A percentile compares a stretch with the other conserved stretches of the same genome.
phyloP scores from a whole-genome alignment of 768 basidiomycete species.

The Rickenella mellea region DNA sequence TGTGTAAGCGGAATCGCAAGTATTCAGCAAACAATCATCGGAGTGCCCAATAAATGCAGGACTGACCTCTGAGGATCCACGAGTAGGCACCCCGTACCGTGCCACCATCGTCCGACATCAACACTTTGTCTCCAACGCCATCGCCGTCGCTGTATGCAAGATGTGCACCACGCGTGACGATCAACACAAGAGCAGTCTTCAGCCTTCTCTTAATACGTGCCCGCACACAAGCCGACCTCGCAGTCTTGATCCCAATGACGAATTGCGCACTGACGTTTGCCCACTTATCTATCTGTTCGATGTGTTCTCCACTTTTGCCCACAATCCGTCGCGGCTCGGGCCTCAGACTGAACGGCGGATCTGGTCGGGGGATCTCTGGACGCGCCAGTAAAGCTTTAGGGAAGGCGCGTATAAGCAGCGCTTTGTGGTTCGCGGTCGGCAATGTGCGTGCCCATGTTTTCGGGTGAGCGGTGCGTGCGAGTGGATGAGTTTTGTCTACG shows the following conservation, averaged over 20 bases:
- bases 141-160: constrained; percentile 9
- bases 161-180: constrained; percentile 32
- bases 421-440: constrained; percentile 7
- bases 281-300: constrained; percentile 17
- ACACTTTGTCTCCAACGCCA: background rate
- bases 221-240: constrained; percentile 22
- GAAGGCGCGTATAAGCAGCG: constrained; percentile 20
- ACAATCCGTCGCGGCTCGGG: constrained; percentile 4
- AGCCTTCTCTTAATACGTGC: constrained; percentile 22
- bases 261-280: constrained; percentile 31
- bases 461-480: background rate
- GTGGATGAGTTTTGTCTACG: constrained; percentile 6
- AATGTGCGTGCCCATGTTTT: constrained; percentile 4
- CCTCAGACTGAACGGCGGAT: constrained; percentile 14
- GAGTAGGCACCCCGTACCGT: no score
- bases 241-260: constrained; percentile 25
- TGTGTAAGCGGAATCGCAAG: constrained; percentile 8
- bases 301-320: constrained; percentile 7
- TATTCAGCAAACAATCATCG: background rate
- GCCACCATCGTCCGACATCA: no score
- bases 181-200: constrained; percentile 29
- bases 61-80: no score
- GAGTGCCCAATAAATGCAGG: no score
- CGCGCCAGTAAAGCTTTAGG: constrained; percentile 22
- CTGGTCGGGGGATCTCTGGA: constrained; percentile 14